A percentile compares a stretch with the other conserved stretches of the same genome.
Evolutionary conservation across 2,329 filamentous ascomycete species (phyloP).

Genomic region (Dryadomyces quercivorus): DNA sequence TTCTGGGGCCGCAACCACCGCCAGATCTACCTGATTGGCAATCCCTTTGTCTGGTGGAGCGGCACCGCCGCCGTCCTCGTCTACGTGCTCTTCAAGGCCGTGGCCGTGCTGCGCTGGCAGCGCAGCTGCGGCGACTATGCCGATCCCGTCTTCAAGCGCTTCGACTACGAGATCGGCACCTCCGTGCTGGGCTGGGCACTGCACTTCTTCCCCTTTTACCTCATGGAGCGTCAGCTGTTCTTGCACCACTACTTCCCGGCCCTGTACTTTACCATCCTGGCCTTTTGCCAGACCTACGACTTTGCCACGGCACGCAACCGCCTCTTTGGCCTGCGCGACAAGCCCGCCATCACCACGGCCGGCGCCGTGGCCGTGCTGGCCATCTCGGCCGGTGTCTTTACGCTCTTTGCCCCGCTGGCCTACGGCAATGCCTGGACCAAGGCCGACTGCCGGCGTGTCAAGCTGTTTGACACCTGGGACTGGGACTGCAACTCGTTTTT

Average conservation of each 20-base stretch:
- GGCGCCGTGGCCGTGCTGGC: constrained; percentile 63
- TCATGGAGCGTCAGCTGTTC: constrained; percentile 97
- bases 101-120: constrained; percentile 88
- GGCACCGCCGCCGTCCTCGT: constrained; percentile 65
- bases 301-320: constrained; percentile 65
- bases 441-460: constrained; percentile 71
- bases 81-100: constrained; percentile 74
- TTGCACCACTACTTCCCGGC: constrained; percentile 97
- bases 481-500: constrained; percentile 96
- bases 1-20: constrained; percentile 95
- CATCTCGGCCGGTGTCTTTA: constrained; percentile 63
- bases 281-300: constrained; percentile 81
- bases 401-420: constrained; percentile 74
- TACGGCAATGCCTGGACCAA: constrained; percentile 95
- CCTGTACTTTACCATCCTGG: constrained; percentile 86
- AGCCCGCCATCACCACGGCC: constrained; percentile 62
- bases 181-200: constrained; percentile 89
- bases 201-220: constrained; percentile 97
- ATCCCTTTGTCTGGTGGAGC: constrained; percentile 90
- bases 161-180: constrained; percentile 91
- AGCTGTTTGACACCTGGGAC: constrained; percentile 84
- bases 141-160: constrained; percentile 78
- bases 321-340: constrained; percentile 53
- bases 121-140: constrained; percentile 81
- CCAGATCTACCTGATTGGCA: constrained; percentile 93